A percentile compares a stretch with the other conserved stretches of the same genome.
Conservation (phyloP, 192 early-diverging fungal species). For the Haplosporangium gracile region DNA sequence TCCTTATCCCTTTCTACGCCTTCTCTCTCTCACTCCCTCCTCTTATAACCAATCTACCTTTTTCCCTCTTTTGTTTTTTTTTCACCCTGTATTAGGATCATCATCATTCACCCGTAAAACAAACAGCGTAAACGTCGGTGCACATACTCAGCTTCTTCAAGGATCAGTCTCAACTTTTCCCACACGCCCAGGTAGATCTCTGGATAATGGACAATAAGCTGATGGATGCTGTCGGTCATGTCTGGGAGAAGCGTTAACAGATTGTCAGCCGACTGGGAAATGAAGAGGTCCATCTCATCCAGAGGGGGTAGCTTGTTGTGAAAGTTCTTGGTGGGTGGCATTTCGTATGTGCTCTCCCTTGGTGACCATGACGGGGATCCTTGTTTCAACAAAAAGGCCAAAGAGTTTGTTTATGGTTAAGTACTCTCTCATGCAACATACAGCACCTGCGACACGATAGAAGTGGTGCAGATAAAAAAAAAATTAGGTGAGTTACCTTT, state of each 20-base stretch:
- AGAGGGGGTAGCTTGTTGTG: conserved; percentile 41
- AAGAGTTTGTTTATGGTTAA: not conserved
- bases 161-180: conserved; percentile 31
- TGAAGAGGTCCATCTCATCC: conserved; percentile 43
- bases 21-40: too few relatives aligned
- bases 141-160: conserved; percentile 49
- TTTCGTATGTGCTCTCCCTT: conserved; percentile 26
- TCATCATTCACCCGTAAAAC: not conserved
- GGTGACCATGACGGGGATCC: conserved; percentile 42
- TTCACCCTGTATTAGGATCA: not conserved
- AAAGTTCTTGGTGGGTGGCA: conserved; percentile 21
- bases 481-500: conserved; percentile 11
- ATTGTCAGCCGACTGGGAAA: conserved; percentile 42
- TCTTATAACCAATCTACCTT: too few relatives aligned
- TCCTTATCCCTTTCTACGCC: not conserved
- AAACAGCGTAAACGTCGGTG: not conserved
- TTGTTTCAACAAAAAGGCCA: not conserved
- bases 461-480: not conserved
- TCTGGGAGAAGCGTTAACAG: conserved; percentile 35
- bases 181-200: conserved; percentile 40
- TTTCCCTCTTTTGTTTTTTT: not conserved
- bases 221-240: conserved; percentile 40
- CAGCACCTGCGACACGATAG: too few relatives aligned
- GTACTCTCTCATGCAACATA: too few relatives aligned
- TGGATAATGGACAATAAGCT: conserved; percentile 35